Evolutionary conservation across 352 stramenopile species (phyloP).

Genomic region (Thalassiosira exigua): DNA sequence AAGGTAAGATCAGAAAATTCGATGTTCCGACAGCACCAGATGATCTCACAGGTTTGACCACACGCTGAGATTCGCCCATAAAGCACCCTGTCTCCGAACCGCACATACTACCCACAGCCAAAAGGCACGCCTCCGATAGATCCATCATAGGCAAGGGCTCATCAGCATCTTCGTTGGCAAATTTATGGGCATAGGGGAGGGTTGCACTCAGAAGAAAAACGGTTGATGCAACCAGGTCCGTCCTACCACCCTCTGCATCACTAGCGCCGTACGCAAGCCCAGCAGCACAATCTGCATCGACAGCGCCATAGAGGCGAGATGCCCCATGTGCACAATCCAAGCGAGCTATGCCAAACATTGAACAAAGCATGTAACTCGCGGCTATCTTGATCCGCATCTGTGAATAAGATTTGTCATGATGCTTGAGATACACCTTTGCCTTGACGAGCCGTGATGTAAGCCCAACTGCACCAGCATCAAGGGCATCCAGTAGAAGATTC

Average conservation of each 20-base stretch:
- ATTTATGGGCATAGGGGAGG: slow-evolving; percentile 32
- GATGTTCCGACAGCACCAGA: too few relatives aligned
- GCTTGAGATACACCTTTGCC: slow-evolving; percentile 74
- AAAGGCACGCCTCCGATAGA: slow-evolving; percentile 68
- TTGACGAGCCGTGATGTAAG: slow-evolving; percentile 65
- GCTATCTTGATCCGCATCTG: slow-evolving; percentile 71
- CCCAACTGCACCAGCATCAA: slow-evolving; percentile 73
- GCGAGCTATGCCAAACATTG: slow-evolving; percentile 79
- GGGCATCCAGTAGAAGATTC: slow-evolving; percentile 68
- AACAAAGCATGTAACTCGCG: slow-evolving; percentile 60
- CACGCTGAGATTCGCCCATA: too few relatives aligned
- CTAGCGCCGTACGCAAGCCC: slow-evolving; percentile 26
- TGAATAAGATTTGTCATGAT: slow-evolving; percentile 63
- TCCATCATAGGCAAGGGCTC: slow-evolving; percentile 67
- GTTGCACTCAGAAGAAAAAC: slow-evolving; percentile 40
- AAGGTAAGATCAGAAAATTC: too few relatives aligned
- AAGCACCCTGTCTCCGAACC: slow-evolving; percentile 65
- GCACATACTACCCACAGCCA: slow-evolving; percentile 80
- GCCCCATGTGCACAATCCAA: slow-evolving; percentile 55
- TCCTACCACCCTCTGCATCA: slow-evolving; percentile 12
- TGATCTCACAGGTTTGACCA: too few relatives aligned
- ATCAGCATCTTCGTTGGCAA: slow-evolving; percentile 31
- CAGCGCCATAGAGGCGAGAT: slow-evolving; percentile 67
- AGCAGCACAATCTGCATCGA: slow-evolving; percentile 64
- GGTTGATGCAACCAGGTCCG: slow-evolving; percentile 39